Percentiles rank a stretch among this genome's conserved stretches.
Evolutionary conservation across 805 yeast genomes (phyloP).

Genomic region (Candida chilensis): DNA sequence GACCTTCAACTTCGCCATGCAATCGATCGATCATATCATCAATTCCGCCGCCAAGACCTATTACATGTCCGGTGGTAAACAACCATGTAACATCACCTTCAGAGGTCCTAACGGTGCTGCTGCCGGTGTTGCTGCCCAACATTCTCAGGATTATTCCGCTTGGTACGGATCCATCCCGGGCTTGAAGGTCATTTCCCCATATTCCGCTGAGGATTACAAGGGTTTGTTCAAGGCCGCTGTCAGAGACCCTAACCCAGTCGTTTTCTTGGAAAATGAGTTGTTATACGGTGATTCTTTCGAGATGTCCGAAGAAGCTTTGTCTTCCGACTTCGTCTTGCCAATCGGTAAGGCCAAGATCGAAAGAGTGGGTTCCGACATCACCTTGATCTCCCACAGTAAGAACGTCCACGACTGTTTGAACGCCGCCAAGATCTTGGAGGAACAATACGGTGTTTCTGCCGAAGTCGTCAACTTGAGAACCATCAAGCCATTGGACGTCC

Average conservation of each 20-base stretch:
- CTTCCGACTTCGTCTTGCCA: constrained; percentile 86
- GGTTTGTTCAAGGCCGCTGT: constrained; percentile 94
- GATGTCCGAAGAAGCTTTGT: constrained; percentile 79
- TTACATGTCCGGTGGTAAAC: constrained; percentile 99
- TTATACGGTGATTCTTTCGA: constrained; percentile 88
- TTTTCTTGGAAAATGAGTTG: constrained; percentile 92
- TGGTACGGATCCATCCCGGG: constrained; percentile 99
- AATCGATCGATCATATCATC: constrained; percentile 95
- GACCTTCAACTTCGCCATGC: constrained; percentile 99
- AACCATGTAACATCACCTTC: constrained; percentile 93
- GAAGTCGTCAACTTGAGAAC: constrained; percentile 95
- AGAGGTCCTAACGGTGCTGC: constrained; percentile 99
- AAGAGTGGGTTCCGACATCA: constrained; percentile 83
- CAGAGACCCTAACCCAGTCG: constrained; percentile 97
- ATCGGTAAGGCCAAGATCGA: constrained; percentile 95
- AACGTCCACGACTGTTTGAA: constrained; percentile 77
- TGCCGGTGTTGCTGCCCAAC: constrained; percentile 99
- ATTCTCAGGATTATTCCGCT: constrained; percentile 94
- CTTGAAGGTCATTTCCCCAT: constrained; percentile 92
- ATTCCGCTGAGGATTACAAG: constrained; percentile 90
- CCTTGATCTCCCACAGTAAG: constrained; percentile 88
- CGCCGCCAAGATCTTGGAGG: constrained; percentile 83
- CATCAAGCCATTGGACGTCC: constrained; percentile 92
- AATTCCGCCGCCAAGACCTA: constrained; percentile 98
- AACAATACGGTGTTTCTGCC: constrained; percentile 79